These are phyloP conservation scores for Solanum tarijense DNA, from an alignment of 257 asterid genomes.

Conservation along the genomic window DNA sequence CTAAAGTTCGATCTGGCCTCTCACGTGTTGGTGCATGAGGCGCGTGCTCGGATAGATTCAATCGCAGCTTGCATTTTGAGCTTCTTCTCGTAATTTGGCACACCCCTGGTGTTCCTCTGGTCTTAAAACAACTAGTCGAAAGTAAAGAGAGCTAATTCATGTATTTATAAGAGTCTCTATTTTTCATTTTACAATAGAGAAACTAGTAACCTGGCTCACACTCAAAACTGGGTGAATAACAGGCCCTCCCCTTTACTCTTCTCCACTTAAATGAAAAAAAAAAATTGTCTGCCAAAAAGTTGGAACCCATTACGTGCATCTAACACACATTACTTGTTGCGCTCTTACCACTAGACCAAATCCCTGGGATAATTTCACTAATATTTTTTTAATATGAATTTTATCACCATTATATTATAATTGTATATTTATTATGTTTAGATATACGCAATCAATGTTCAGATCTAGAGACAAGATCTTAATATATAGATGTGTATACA, in stretches of 20 bases:
- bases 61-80: neutral
- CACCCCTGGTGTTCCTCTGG: neutral
- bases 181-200: neutral
- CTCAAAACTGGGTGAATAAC: neutral
- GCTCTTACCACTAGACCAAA: neutral
- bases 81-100: neutral
- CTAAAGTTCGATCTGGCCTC: neutral
- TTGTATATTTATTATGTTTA: neutral
- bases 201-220: neutral
- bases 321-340: neutral
- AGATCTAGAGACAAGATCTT: neutral
- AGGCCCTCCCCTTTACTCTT: neutral
- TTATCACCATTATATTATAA: neutral
- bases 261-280: neutral
- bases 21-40: neutral
- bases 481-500: neutral
- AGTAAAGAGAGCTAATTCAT: neutral
- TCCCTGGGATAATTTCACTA: neutral
- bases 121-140: neutral
- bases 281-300: neutral
- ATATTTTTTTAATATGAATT: neutral
- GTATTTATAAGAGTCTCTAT: neutral
- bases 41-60: neutral
- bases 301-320: neutral
- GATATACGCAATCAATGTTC: neutral